Evolutionary conservation across 2,329 filamentous ascomycete species (phyloP), one percentile per base, ranked within the genome.

Genomic region (Cladophialophora immunda): DNA sequence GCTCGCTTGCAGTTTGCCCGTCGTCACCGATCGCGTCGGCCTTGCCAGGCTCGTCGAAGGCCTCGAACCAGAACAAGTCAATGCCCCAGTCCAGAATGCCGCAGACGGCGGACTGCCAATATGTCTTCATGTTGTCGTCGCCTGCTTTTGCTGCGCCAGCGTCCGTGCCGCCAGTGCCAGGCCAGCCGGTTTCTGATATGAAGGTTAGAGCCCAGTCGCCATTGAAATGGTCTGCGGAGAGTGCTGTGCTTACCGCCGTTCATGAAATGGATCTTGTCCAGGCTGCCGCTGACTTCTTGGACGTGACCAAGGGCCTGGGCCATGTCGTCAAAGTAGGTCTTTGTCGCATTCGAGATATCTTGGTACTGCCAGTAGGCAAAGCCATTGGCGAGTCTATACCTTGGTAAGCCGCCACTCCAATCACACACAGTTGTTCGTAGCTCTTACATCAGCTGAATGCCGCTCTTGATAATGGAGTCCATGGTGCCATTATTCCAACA

Each of bases 331-430:
- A 91, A 86, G 81, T 90, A 91, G 61, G 85, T 87, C 66, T 83
- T 78, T 47, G 86, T 86, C 36, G 86, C 86, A 73, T 89, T 87
- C 64, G 80, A 79, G 68, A 85, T 85, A 54, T 80, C 80, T 75
- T 85, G 84, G 50, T 85, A 88, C 77, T 92, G 90, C 90, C 90
- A 92, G 83, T 90, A 92, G 34, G 87, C 85, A 76, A 92, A 92
- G 29, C 87, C 90, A 75, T 92, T 92, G 76, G 86, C 83, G 68
- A 92, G 81, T 64, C 83, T 70, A 38, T 34, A 27, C 3, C 4
- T 9, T 55, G 52, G 50, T 70, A 30, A 69, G 60, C 56, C 56
- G n/a, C 13, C 32, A 6, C 6, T 38, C n/a, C 30, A 13, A n/a
- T 22, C 3, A 22, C 22, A 25, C 15, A 34, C 27, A 36, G 38